Evolutionary conservation across 305 asterid species (phyloP), one percentile per base, ranked within the genome.

Genomic region (Rubia balearica): DNA sequence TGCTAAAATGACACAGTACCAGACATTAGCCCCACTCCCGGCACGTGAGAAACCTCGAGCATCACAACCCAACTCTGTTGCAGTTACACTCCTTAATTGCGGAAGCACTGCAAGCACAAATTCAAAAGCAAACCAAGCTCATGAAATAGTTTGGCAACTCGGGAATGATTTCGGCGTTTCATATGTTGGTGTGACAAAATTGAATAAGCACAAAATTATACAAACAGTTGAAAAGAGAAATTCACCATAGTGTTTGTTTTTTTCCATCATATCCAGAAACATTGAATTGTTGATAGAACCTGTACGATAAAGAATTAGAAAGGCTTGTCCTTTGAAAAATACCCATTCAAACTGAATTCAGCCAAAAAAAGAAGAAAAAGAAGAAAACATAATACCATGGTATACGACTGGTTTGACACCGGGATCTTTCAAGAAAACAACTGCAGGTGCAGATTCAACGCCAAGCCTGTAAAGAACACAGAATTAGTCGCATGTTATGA

Each of bases 1-100:
- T 73, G 89, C 92, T 74, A 88, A 82, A 80, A 95, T 79, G 81
- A 88, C 98, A 83, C 99, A 95, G 72, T 95, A 95, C 99, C 99
- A 95, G 73, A 90, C 76, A 86, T 75, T 88, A 75, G 88, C 75
- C 81, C 82, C 98, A 77, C 75, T 79, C 65, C 97, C 96, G 6
- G 96, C 93, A 75, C 97, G 96, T 66, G 99, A 91, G 84, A 78
- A 81, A 75, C 98, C 98, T 61, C 85, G 80, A 22, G 89, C 88
- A 82, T 89, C 90, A 74, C 99, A 95, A 61, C 99, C 99, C 82
- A 95, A 82, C 72, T 90, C 99, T 81, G 69, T 72, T 19, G 99
- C 74, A 68, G 99, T 89, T 71, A 84, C 56, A 71, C 85, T 91
- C 87, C 99, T 90, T 84, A 95, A 81, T 81, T 91, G 99, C 64